Evolutionary conservation across 768 basidiomycete species (phyloP), one percentile per base, ranked within the genome.

Genomic region (Multifurca ochricompacta): DNA sequence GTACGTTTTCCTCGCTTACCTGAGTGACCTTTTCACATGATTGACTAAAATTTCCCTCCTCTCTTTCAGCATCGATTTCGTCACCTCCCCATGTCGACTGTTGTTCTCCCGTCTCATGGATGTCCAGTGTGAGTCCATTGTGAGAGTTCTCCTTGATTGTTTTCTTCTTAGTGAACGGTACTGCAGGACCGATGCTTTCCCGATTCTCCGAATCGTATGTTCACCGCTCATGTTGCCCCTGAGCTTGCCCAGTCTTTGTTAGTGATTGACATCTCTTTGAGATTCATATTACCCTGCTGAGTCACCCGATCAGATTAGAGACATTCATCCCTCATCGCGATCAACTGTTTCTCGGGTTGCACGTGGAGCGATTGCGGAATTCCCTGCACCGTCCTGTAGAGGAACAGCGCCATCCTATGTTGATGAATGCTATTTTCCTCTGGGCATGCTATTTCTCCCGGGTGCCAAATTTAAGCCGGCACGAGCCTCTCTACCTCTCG

Each of bases 381-480:
- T 80, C 80, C 31, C 70, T 89, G 37, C 70, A 69, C 40, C 71
- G 74, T 5, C 77, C 82, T 14, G 50, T 66, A 4, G 60, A 76
- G 43, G 81, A 86, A 53, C 85, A 85, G 51, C 80, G 81, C 18
- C 88, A 91, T 63, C 82, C 88, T 8, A 80, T 77, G 50, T 75
- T 91, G 13, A 80, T 89, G 75, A 87, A 89, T 64, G 77, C 87
- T 57, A 83, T 90, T 63, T 91, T 82, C 65, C 78, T 90, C 6
- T 89, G 87, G 83, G 83, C 86, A 2, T 90, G 87, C 66, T 87
- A 84, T 65, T 75, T 90, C 36, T 87, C 88, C 9, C 76, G 85
- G 19, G 82, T 86, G 6, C 83, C 80, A 35, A 75, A 80, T 5
- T 72, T 90, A 11, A 79, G 78, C 61, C 79, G 82, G 48, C 83